Conservation (phyloP, 2,329 filamentous ascomycete genomes). For the Rutstroemia sp. region DNA sequence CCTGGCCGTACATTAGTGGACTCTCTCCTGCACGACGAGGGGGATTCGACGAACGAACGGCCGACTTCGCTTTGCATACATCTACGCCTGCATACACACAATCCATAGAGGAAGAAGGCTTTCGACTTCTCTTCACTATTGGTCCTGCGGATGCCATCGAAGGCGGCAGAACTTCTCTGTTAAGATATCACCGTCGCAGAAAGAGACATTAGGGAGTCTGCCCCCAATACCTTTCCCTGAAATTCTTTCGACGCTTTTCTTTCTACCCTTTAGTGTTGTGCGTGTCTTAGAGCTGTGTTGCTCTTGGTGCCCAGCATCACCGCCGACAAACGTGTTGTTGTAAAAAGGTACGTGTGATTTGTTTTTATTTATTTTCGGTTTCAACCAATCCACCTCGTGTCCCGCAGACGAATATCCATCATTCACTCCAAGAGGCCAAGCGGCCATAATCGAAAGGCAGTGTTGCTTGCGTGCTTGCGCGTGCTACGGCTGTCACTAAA, state of each 20-base stretch:
- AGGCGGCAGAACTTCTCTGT: slow-evolving; percentile 9
- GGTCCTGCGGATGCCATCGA: slow-evolving; percentile 5
- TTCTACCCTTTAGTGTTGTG: slow-evolving; percentile 8
- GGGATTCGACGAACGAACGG: slow-evolving; percentile 7
- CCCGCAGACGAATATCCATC: slow-evolving; percentile 5
- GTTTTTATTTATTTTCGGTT: slow-evolving; percentile 1
- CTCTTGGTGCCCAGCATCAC: slow-evolving; percentile 19
- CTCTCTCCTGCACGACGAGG: slow-evolving; percentile 4
- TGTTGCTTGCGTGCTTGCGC: neutral
- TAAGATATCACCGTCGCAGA: slow-evolving; percentile 12
- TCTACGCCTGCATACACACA: slow-evolving; percentile 8
- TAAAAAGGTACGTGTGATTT: slow-evolving; percentile 14
- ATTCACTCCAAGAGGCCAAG: slow-evolving; percentile 12
- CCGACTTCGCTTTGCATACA: slow-evolving; percentile 9
- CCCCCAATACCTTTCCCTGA: neutral
- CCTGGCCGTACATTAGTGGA: slow-evolving; percentile 8
- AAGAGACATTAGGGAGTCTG: slow-evolving; percentile 1
- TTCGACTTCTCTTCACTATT: slow-evolving; percentile 4
- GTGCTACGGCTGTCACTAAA: slow-evolving; percentile 1
- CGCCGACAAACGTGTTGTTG: slow-evolving; percentile 14
- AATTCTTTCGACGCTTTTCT: neutral
- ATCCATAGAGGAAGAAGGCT: neutral
- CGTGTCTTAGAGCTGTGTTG: slow-evolving; percentile 20
- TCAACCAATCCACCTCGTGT: neutral
- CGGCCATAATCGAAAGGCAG: neutral